Conservation (phyloP, 257 asterid species). For the Lycium ferocissimum region DNA sequence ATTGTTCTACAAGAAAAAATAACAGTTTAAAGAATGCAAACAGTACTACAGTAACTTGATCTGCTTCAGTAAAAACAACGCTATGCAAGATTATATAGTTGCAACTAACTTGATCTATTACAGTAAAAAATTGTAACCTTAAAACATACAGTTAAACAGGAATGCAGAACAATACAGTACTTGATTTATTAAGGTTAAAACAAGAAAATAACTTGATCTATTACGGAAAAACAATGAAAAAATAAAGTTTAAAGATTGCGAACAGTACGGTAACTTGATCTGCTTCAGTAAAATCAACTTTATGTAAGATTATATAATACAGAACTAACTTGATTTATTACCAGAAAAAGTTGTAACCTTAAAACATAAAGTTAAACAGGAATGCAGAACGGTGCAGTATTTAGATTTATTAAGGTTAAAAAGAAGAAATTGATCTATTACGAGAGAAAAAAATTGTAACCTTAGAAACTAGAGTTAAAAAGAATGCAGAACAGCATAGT, state of each 20-base stretch:
- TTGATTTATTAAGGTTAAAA: neutral
- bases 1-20: neutral
- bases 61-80: neutral
- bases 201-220: neutral
- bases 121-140: neutral
- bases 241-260: neutral
- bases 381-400: neutral
- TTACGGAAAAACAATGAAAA: neutral
- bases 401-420: neutral
- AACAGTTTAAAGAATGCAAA: neutral
- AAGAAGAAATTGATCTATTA: neutral
- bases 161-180: neutral
- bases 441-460: no score
- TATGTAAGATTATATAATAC: neutral
- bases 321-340: neutral
- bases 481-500: no score
- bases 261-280: slow-evolving; percentile 21
- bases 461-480: no score
- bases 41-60: slow-evolving; percentile 20
- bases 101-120: neutral
- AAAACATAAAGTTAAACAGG: neutral
- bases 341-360: neutral
- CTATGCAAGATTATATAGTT: neutral
- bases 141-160: neutral
- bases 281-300: neutral